These are phyloP conservation scores for Penicillium argentinense DNA, from an alignment of 495 filamentous ascomycete species.

Conservation along the genomic window DNA sequence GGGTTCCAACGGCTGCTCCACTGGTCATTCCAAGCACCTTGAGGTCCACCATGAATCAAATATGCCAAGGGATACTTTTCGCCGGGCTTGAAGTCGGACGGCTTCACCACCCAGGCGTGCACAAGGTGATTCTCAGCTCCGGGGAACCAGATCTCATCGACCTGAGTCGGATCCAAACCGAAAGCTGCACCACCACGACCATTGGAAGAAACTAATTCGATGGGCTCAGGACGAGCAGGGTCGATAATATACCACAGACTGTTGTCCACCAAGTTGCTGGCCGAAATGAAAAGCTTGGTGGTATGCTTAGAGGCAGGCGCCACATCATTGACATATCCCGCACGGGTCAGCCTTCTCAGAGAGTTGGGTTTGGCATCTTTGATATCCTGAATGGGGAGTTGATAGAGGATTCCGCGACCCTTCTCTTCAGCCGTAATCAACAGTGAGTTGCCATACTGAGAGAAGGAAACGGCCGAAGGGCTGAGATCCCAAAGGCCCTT, in stretches of 20 bases:
- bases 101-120: slow-evolving; percentile 81
- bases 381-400: slow-evolving; percentile 55
- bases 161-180: slow-evolving; percentile 59
- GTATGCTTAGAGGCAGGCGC: slow-evolving; percentile 48
- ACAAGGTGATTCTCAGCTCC: slow-evolving; percentile 61
- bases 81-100: slow-evolving; percentile 68
- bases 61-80: slow-evolving; percentile 82
- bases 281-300: slow-evolving; percentile 60
- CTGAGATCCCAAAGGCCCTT: slow-evolving; percentile 67
- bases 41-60: slow-evolving; percentile 86
- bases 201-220: slow-evolving; percentile 59
- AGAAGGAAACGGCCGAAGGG: slow-evolving; percentile 65
- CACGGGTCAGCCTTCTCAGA: slow-evolving; percentile 56
- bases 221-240: slow-evolving; percentile 41
- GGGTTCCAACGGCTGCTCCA: slow-evolving; percentile 94
- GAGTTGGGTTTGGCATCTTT: slow-evolving; percentile 48
- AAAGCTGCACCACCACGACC: slow-evolving; percentile 68
- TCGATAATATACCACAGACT: slow-evolving; percentile 63
- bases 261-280: slow-evolving; percentile 67
- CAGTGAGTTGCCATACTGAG: slow-evolving; percentile 61
- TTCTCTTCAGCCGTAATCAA: slow-evolving; percentile 67
- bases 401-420: slow-evolving; percentile 63
- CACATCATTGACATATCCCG: slow-evolving; percentile 62
- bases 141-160: slow-evolving; percentile 71
- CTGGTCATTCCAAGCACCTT: slow-evolving; percentile 77